Evolutionary conservation across 139 green algal species (phyloP).

Genomic region (Coelastrella sp.): DNA sequence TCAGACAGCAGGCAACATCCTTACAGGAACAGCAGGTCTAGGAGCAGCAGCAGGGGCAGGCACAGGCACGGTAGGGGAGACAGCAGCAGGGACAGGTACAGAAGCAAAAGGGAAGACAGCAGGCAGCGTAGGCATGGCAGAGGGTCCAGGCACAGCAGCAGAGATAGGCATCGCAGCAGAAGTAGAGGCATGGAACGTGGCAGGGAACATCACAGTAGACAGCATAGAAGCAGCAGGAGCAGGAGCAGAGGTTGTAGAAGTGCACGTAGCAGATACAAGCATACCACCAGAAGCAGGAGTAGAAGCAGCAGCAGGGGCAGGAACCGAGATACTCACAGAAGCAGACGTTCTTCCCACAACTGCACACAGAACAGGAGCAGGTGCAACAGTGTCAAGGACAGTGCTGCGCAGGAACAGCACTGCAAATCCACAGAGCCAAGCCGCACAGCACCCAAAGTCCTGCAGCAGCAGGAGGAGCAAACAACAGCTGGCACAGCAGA

Average conservation of each 20-base stretch:
- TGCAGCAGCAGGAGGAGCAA: neutral
- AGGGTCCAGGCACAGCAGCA: constrained; percentile 2
- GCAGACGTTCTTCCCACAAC: neutral
- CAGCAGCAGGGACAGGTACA: constrained; percentile 7
- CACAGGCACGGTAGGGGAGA: neutral
- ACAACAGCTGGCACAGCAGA: neutral
- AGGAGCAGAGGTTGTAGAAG: neutral
- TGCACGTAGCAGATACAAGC: neutral
- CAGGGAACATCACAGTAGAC: constrained; percentile 38
- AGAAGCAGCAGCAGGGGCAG: neutral
- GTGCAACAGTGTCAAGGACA: neutral
- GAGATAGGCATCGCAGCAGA: constrained; percentile 35
- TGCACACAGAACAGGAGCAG: neutral
- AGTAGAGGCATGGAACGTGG: constrained; percentile 19
- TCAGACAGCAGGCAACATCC: neutral
- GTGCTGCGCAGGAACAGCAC: neutral
- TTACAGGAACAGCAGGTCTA: neutral
- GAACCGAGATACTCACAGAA: neutral
- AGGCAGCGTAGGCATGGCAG: neutral
- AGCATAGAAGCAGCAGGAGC: neutral
- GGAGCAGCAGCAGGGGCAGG: neutral
- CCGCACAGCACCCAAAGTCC: neutral
- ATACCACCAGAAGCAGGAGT: neutral
- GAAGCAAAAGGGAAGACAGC: neutral
- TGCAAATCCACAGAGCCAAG: neutral